phyloP scores from a whole-genome alignment of 495 filamentous ascomycete genomes.

The Penicillium chermesinum region DNA sequence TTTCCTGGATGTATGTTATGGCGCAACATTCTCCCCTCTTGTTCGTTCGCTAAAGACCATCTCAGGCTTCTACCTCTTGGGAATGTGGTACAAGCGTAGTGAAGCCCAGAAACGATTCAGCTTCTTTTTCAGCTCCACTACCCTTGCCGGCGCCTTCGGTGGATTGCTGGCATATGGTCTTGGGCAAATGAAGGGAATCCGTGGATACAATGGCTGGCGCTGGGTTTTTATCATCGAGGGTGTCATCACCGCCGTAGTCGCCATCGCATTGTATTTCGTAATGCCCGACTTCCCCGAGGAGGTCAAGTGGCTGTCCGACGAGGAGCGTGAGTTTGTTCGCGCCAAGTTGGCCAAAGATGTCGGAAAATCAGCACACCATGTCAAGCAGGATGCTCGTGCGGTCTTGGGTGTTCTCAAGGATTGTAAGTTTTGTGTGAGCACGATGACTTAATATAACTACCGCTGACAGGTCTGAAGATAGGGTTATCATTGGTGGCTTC shows the following conservation, averaged over 20 bases:
- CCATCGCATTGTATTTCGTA: slow-evolving; percentile 69
- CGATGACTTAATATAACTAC: neutral
- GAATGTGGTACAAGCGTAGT: slow-evolving; percentile 82
- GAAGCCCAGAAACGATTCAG: slow-evolving; percentile 87
- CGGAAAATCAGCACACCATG: slow-evolving; percentile 64
- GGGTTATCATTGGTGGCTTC: slow-evolving; percentile 70
- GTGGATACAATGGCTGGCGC: slow-evolving; percentile 76
- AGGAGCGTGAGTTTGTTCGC: slow-evolving; percentile 70
- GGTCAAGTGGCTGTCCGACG: slow-evolving; percentile 57
- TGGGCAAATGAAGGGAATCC: slow-evolving; percentile 62
- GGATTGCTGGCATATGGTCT: slow-evolving; percentile 79
- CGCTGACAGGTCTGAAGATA: slow-evolving; percentile 34
- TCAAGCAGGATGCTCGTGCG: slow-evolving; percentile 57
- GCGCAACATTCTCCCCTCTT: neutral
- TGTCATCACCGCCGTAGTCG: slow-evolving; percentile 63
- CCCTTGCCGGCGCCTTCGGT: slow-evolving; percentile 81
- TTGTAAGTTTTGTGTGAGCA: slow-evolving; percentile 44
- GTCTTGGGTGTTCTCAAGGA: slow-evolving; percentile 71
- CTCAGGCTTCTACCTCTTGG: slow-evolving; percentile 69
- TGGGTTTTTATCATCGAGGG: slow-evolving; percentile 80
- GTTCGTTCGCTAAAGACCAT: neutral
- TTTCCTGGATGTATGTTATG: slow-evolving; percentile 61
- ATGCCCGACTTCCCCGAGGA: slow-evolving; percentile 72
- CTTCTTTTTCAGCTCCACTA: slow-evolving; percentile 84
- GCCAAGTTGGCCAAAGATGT: slow-evolving; percentile 73